Evolutionary conservation across 352 stramenopile species (phyloP).

Genomic region (Ophiocytium majus): DNA sequence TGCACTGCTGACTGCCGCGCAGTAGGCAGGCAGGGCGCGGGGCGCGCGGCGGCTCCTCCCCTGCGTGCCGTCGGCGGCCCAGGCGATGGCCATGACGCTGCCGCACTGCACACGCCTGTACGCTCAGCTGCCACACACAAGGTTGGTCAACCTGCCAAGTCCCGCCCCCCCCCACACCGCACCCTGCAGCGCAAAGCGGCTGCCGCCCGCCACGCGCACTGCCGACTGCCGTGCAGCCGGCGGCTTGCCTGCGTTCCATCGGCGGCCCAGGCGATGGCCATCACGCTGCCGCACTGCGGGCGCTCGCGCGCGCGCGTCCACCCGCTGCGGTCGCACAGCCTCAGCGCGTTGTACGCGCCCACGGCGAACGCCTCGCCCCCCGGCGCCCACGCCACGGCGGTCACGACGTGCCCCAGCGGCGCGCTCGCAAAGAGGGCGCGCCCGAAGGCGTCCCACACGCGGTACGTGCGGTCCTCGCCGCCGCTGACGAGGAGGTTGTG

Average conservation of each 20-base stretch:
- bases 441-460: constrained; percentile 84
- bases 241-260: constrained; percentile 68
- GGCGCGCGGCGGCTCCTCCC: too few relatives aligned
- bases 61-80: constrained; percentile 77
- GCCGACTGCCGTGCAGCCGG: not conserved
- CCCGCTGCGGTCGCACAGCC: constrained; percentile 84
- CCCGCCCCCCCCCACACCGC: too few relatives aligned
- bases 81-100: constrained; percentile 81
- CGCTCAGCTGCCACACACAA: too few relatives aligned
- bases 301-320: constrained; percentile 80
- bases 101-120: too few relatives aligned
- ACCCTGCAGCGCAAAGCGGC: too few relatives aligned
- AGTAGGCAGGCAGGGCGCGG: too few relatives aligned
- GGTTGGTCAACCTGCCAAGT: too few relatives aligned
- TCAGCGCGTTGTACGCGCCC: constrained; percentile 83
- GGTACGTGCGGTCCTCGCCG: constrained; percentile 84
- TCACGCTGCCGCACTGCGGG: constrained; percentile 69
- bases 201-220: too few relatives aligned
- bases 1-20: not conserved
- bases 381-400: constrained; percentile 80
- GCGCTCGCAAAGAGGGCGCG: constrained; percentile 78
- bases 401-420: constrained; percentile 79
- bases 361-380: constrained; percentile 83
- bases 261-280: constrained; percentile 77
- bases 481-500: constrained; percentile 83